These are phyloP conservation scores for Alternaria viburni DNA, from an alignment of 2,329 filamentous ascomycete species.

Conservation along the genomic window DNA sequence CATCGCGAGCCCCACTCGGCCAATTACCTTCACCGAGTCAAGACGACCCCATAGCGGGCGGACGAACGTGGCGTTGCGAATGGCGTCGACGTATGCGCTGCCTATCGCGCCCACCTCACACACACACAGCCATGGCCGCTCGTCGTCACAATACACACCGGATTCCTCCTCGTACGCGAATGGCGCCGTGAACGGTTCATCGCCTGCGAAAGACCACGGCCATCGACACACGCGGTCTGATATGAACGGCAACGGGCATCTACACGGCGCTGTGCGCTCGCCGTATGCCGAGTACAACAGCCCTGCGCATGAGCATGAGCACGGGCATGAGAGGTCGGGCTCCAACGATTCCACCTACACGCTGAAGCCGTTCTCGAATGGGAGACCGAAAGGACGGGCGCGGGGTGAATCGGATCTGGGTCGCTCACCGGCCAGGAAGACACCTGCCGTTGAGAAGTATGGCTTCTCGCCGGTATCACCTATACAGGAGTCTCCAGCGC, in stretches of 20 bases:
- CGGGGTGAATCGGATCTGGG: conserved; percentile 56
- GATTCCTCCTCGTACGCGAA: conserved; percentile 32
- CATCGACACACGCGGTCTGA: conserved; percentile 43
- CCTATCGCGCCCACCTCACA: conserved; percentile 44
- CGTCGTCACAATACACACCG: conserved; percentile 46
- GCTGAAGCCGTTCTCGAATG: conserved; percentile 38
- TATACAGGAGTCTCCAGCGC: conserved; percentile 38
- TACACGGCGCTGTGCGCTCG: conserved; percentile 38
- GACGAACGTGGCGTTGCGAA: conserved; percentile 31
- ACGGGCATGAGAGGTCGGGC: conserved; percentile 26
- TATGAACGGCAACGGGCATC: conserved; percentile 45
- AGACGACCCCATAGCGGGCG: conserved; percentile 22
- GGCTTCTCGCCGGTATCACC: conserved; percentile 46
- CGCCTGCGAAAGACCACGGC: conserved; percentile 31
- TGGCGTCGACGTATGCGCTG: conserved; percentile 56
- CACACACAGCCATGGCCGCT: conserved; percentile 47
- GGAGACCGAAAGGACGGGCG: conserved; percentile 43
- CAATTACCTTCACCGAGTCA: conserved; percentile 16
- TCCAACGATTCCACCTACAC: conserved; percentile 40
- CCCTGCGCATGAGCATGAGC: conserved; percentile 31
- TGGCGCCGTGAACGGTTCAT: conserved; percentile 22
- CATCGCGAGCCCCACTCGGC: conserved; percentile 3
- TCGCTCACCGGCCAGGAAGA: conserved; percentile 39
- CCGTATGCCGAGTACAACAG: conserved; percentile 36
- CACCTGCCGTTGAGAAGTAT: conserved; percentile 25